phyloP scores from a whole-genome alignment of 306 rosid genomes.

The Pterocarpus macrocarpus region DNA sequence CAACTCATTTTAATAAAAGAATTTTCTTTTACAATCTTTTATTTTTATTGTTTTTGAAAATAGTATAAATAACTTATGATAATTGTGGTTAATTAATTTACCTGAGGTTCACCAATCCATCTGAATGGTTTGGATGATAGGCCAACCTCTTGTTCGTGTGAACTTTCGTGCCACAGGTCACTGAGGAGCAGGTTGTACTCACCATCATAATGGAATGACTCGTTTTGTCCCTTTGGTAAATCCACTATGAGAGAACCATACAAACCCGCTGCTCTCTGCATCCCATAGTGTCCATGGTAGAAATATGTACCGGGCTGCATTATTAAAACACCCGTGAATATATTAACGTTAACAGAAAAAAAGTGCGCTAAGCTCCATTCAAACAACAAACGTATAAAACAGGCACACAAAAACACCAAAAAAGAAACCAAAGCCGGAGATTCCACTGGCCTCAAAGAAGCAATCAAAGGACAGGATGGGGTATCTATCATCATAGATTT shows the following conservation, averaged over 20 bases:
- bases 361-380: too few relatives aligned
- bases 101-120: constrained; percentile 85
- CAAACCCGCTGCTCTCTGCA: constrained; percentile 84
- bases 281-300: constrained; percentile 80
- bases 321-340: background rate
- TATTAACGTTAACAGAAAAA: too few relatives aligned
- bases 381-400: background rate
- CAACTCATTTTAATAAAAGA: too few relatives aligned
- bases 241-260: constrained; percentile 90
- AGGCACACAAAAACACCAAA: background rate
- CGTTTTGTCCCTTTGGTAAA: constrained; percentile 59
- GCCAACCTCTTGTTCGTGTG: constrained; percentile 62
- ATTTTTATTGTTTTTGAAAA: too few relatives aligned
- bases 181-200: constrained; percentile 69
- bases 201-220: constrained; percentile 71
- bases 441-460: background rate
- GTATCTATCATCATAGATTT: background rate
- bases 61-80: too few relatives aligned
- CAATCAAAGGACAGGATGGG: background rate
- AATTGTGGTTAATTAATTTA: background rate
- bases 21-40: too few relatives aligned
- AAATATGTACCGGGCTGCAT: constrained; percentile 75
- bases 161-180: constrained; percentile 58
- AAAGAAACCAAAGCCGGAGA: background rate
- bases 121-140: constrained; percentile 69